Evolutionary conservation across 495 filamentous ascomycete species (phyloP), one percentile per base, ranked within the genome.

Genomic region (Tuber indicum): DNA sequence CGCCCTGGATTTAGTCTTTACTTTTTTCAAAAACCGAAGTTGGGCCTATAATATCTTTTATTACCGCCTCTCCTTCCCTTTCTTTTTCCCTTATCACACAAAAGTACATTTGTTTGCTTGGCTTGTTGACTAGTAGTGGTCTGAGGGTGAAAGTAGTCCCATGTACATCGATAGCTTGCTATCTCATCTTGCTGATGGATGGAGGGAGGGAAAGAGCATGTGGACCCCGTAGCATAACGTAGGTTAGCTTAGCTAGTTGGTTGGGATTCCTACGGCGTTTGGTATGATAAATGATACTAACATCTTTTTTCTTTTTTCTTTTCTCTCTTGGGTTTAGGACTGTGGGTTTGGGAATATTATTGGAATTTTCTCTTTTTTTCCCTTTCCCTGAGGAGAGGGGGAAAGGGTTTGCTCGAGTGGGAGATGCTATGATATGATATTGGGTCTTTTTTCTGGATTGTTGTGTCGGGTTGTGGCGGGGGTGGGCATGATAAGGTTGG

Each of bases 41-140:
- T 66, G 26, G 58, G 26, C 58, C 16, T n/a, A 72, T 72, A 47
- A 47, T 73, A 41, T 16, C 16, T 7, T 72, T 39, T 73, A 73
- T 45, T 39, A 26, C n/a, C 39, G 16, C 42, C 16, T 21, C 2
- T 23, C 36, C 21, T 43, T 47, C 45, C 23, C 12, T 43, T 43
- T 12, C 39, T 16, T 72, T 44, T 47, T 5, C 23, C 17, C 44
- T 73, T 73, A 12, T 44, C 42, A 66, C 17, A 66, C 58, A 26
- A 36, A 66, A 66, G 58, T 8, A 3, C 58, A 7, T 36, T 36
- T 66, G 7, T 66, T 58, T 58, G 58, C n/a, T 66, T 17, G 26
- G 42, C 9, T 26, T 26, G 58, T 17, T 62, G n/a, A 12, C 58
- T 58, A 12, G 52, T 32, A 62, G 58, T 62, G 58, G 32, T 62